Conservation (phyloP, 2,329 filamentous ascomycete species). For the Penicillium sclerotiorum region DNA sequence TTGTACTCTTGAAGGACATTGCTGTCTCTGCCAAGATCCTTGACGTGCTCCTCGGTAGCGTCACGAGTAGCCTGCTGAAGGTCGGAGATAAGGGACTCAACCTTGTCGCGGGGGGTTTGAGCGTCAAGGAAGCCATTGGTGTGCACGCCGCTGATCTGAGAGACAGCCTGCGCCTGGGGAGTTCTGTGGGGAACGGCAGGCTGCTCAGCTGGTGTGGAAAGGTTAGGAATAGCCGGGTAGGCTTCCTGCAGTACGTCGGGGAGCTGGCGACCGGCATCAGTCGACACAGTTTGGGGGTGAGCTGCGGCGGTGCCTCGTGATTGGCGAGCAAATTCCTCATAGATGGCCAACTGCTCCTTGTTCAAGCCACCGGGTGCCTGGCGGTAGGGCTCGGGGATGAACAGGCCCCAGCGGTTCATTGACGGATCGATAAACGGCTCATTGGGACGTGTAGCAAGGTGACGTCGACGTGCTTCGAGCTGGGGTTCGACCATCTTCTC, state of each 20-base stretch:
- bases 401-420: constrained; percentile 88
- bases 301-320: constrained; percentile 64
- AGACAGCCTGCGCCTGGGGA: constrained; percentile 49
- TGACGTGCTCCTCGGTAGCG: constrained; percentile 60
- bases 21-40: constrained; percentile 58
- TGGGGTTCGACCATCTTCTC: constrained; percentile 88
- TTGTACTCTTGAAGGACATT: constrained; percentile 61
- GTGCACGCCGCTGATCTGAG: constrained; percentile 35
- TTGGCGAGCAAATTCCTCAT: constrained; percentile 92
- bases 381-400: constrained; percentile 91
- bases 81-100: constrained; percentile 58
- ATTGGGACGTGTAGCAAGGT: constrained; percentile 73
- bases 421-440: constrained; percentile 82
- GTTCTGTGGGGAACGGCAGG: constrained; percentile 63
- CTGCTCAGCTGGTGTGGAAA: constrained; percentile 64
- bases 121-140: constrained; percentile 63
- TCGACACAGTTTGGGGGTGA: constrained; percentile 59
- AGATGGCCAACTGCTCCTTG: constrained; percentile 89
- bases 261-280: constrained; percentile 62
- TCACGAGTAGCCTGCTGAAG: constrained; percentile 60
- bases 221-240: constrained; percentile 61
- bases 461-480: constrained; percentile 74
- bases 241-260: constrained; percentile 65
- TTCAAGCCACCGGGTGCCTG: constrained; percentile 82
- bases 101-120: constrained; percentile 55